A percentile compares a stretch with the other conserved stretches of the same genome.
Evolutionary conservation across 768 basidiomycete species (phyloP).

Genomic region (Mrakia blollopis): DNA sequence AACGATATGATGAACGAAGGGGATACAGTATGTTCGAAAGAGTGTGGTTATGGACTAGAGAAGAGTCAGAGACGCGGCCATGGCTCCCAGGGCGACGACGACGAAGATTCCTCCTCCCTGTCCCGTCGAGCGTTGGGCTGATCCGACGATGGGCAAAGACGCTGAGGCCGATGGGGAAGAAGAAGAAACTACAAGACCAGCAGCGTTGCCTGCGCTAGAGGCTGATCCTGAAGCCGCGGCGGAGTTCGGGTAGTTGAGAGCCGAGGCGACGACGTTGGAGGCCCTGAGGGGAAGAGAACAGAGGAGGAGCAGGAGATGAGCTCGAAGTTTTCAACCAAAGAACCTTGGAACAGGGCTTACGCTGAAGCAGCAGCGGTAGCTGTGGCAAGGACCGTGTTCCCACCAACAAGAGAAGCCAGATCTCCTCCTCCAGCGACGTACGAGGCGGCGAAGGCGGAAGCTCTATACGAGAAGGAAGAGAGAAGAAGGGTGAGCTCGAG

Average conservation of each 20-base stretch:
- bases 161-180: background rate
- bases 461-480: background rate
- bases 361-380: background rate
- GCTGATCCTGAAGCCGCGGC: background rate
- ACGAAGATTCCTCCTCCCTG: background rate
- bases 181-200: background rate
- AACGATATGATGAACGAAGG: background rate
- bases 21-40: background rate
- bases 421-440: background rate
- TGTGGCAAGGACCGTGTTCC: background rate
- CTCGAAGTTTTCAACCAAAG: background rate
- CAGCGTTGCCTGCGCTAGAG: background rate
- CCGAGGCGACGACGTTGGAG: background rate
- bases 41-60: background rate
- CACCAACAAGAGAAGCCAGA: background rate
- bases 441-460: background rate
- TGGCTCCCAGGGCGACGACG: background rate
- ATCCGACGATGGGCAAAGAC: background rate
- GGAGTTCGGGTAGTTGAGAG: background rate
- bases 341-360: background rate
- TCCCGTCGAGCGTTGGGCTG: background rate
- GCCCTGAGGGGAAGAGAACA: background rate
- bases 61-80: background rate
- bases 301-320: background rate
- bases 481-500: background rate